Evolutionary conservation across 1,284 basidiomycete genomes (phyloP).

Genomic region (Entoloma clypeatum): DNA sequence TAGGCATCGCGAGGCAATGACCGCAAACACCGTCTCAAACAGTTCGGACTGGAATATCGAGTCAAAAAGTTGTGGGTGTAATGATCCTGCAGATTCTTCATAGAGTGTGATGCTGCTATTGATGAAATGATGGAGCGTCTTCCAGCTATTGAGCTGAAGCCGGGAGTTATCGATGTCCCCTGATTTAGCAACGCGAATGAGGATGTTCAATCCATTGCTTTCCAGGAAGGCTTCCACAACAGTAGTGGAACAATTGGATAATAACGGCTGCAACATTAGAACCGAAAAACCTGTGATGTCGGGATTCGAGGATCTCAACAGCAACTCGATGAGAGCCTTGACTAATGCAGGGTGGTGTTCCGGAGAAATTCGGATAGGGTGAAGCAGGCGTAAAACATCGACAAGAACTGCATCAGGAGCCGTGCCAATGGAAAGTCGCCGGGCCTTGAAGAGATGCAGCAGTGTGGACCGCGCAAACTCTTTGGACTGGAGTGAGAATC

Average conservation of each 20-base stretch:
- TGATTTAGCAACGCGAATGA: constrained; percentile 30
- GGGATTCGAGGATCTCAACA: constrained; percentile 26
- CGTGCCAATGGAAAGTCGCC: constrained; percentile 27
- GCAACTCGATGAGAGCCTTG: constrained; percentile 26
- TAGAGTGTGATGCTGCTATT: constrained; percentile 21
- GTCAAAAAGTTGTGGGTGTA: no score
- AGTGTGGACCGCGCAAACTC: constrained; percentile 26
- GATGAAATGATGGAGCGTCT: constrained; percentile 33
- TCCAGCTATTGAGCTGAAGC: constrained; percentile 35
- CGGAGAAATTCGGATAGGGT: constrained; percentile 25
- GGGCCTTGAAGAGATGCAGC: constrained; percentile 31
- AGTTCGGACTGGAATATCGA: no score
- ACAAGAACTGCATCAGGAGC: constrained; percentile 29
- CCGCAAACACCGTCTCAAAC: constrained; percentile 5
- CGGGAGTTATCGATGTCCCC: constrained; percentile 33
- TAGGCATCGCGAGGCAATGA: constrained; percentile 11
- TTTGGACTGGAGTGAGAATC: constrained; percentile 26
- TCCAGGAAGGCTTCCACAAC: constrained; percentile 30
- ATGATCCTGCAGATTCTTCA: neutral
- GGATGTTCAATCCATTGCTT: constrained; percentile 29
- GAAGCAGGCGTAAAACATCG: constrained; percentile 35
- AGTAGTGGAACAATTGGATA: constrained; percentile 23
- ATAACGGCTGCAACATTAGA: constrained; percentile 30
- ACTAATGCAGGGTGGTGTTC: constrained; percentile 28
- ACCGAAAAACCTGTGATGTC: constrained; percentile 31